phyloP scores from a whole-genome alignment of 2,329 filamentous ascomycete genomes.

The Verticillium nubilum region DNA sequence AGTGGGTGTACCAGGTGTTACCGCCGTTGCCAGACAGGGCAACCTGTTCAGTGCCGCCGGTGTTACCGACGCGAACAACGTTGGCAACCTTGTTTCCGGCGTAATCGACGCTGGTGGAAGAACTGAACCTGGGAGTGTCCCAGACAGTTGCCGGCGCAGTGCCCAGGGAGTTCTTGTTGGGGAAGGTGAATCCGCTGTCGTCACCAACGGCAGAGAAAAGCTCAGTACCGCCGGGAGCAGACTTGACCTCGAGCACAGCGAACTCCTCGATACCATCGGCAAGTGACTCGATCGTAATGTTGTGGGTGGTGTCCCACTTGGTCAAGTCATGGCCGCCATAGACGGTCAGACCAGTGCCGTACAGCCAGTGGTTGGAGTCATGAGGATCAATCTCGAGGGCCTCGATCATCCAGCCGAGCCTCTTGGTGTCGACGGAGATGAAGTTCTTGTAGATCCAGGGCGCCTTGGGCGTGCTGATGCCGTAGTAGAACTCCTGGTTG shows the following conservation, averaged over 20 bases:
- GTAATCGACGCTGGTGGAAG: conserved; percentile 40
- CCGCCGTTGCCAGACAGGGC: conserved; percentile 46
- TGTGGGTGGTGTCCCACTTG: conserved; percentile 45
- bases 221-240: conserved; percentile 42
- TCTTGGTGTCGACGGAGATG: conserved; percentile 39
- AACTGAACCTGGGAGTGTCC: conserved; percentile 40
- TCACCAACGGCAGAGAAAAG: conserved; percentile 47
- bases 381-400: conserved; percentile 51
- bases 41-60: conserved; percentile 34
- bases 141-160: conserved; percentile 38
- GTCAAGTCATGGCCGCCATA: conserved; percentile 50
- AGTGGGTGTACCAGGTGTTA: conserved; percentile 39
- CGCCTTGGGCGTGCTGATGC: conserved; percentile 19
- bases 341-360: conserved; percentile 52
- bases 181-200: conserved; percentile 46
- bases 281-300: conserved; percentile 43
- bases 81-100: conserved; percentile 38
- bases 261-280: conserved; percentile 52
- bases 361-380: conserved; percentile 56
- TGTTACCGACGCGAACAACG: conserved; percentile 45
- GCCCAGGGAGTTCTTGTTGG: conserved; percentile 26
- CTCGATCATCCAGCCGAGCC: conserved; percentile 58
- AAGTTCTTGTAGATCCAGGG: conserved; percentile 50
- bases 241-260: conserved; percentile 41
- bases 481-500: conserved; percentile 25